Evolutionary conservation across 1,139 yeast genomes (phyloP), one percentile per base, ranked within the genome.

Genomic region (Pneumocystis oryctolagi): DNA sequence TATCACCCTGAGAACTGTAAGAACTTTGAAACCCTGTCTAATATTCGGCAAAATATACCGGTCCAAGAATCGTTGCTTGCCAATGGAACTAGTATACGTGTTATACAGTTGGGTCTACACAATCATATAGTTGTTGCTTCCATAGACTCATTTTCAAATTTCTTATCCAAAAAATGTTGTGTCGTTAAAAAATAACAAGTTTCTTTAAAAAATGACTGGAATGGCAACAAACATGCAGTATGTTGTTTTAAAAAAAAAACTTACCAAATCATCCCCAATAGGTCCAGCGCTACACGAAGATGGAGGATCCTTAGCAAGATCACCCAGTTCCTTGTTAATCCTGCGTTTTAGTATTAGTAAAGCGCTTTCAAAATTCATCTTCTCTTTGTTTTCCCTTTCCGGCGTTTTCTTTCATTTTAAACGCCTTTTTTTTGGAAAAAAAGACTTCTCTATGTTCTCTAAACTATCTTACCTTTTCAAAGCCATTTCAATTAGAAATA

Each of bases 241-340:
- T 57, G n/a, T 16, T 28, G 3, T 18, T 20, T 57, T 12, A 12
- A 12, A n/a, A n/a, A 14, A 61, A 61, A 56, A 28, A 60, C 64
- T n/a, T 59, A 66, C 67, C 74, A 89, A 80, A 74, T 89, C 96
- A 72, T 92, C 97, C 64, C 97, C 97, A 62, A 89, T 95, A 71
- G 99, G 99, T 62, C 98, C 99, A 12, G 98, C 98, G 57, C 97
- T 89, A 78, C 98, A 94, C 62, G 97, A 89, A 66, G 97, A 88
- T 72, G 98, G 98, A 68, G 98, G 99, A 75, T 92, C 99, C 82
- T 96, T 88, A 75, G 96, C 96, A 74, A 90, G 82, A 77, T 90
- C 97, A 71, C 87, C 85, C 73, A 90, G 82, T 79, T 90, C 97
- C 79, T 90, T 90, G 79, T 88, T 88, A 73, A 90, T 89, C 83